Base-by-base conservation (phyloP, 1,139 yeast species). In the Saccharomycopsis hybrid region DNA sequence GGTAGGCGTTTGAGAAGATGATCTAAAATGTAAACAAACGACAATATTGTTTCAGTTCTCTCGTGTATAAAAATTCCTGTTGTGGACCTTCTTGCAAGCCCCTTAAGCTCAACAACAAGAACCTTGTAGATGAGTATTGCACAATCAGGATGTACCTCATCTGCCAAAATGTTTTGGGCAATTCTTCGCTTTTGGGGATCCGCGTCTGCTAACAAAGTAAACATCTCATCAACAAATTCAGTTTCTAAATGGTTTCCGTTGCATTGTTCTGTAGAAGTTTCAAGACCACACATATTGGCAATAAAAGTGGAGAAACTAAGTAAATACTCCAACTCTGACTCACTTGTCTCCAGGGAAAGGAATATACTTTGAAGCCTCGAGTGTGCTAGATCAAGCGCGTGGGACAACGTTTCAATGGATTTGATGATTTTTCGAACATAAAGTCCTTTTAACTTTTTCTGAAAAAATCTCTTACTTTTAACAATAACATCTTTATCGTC, bases 251-350 rank as follows among this genome's bases (percentile, higher is more conserved):
- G 25, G 5, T 36, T 45, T 29, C 37, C 43, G 7, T 37, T 44
- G 28, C 43, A 24, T 5, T 18, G n/a, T n/a, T 36, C 39, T 5
- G 24, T 36, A 36, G 39, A 7, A 5, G 5, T n/a, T 9, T 36
- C 18, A 9, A 36, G 13, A 5, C 49, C 49, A 30, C 41, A 25
- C 25, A 41, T 18, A 8, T 28, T n/a, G n/a, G 49, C 49, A n/a
- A 45, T n/a, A 28, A 45, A 37, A 5, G n/a, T 41, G 9, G 52
- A 37, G 32, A 41, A 43, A 41, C 43, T 33, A 9, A 37, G 25
- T 9, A 49, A 44, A 2, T 40, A 27, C 3, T 40, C 25, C 13
- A 43, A 42, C 35, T 31, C 50, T 7, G 9, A 18, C 3, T 36
- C 18, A 13, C 13, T 49, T 28, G 43, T 32, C 5, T 13, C 18